These are phyloP conservation scores for Coemansia sp. DNA, from an alignment of 192 early-diverging fungal species.

Conservation along the genomic window DNA sequence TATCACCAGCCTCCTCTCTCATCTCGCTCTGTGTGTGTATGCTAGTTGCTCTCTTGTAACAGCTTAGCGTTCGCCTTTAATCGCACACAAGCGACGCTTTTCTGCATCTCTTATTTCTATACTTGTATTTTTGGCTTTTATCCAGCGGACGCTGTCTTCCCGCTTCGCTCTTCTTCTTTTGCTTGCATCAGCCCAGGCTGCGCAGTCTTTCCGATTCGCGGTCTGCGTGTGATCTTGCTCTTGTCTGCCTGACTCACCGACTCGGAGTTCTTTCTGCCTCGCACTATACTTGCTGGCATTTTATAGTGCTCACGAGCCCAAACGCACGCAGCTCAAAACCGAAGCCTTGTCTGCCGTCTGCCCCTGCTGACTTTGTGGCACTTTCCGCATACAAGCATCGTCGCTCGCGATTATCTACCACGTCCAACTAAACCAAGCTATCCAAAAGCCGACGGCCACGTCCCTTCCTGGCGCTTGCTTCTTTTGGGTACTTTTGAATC, in stretches of 20 bases:
- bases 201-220: constrained; percentile 7
- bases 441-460: neutral
- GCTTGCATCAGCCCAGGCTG: neutral
- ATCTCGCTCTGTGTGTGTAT: constrained; percentile 7
- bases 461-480: neutral
- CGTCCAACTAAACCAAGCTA: neutral
- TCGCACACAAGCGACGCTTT: neutral
- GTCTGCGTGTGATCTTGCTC: constrained; percentile 15
- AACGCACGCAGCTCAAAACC: constrained; percentile 6
- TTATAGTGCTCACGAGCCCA: neutral
- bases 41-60: constrained; percentile 3
- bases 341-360: neutral
- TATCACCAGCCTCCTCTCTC: constrained; percentile 17
- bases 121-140: constrained; percentile 18
- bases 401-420: neutral
- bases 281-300: constrained; percentile 37
- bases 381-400: neutral
- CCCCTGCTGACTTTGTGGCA: neutral
- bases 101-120: constrained; percentile 21
- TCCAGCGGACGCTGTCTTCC: neutral
- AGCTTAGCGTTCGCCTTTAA: neutral
- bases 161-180: neutral
- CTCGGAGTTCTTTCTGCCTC: neutral
- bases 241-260: neutral
- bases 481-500: neutral